phyloP scores from a whole-genome alignment of 768 basidiomycete genomes.

The Psilocybe cyanescens region DNA sequence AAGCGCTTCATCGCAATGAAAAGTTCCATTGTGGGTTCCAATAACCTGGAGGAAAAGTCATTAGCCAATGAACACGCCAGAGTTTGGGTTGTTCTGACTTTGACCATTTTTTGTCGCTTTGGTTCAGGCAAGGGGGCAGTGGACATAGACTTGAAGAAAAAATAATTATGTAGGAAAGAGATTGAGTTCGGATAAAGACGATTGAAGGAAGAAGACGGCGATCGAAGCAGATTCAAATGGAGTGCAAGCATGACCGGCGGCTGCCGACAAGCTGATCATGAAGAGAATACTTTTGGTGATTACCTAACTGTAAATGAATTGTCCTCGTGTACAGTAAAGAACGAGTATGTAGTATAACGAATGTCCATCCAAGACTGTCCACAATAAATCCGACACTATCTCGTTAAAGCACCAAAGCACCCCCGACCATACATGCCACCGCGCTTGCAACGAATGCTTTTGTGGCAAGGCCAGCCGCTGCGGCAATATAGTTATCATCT shows the following conservation, averaged over 20 bases:
- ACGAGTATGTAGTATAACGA: conserved; percentile 5
- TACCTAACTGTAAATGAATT: conserved; percentile 4
- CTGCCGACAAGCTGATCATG: conserved; percentile 19
- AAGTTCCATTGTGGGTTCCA: conserved; percentile 94
- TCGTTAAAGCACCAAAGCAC: conserved; percentile 46
- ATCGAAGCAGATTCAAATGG: conserved; percentile 18
- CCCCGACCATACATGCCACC: conserved; percentile 53
- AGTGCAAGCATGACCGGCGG: conserved; percentile 22
- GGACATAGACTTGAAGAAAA: conserved; percentile 20
- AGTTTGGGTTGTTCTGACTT: conserved; percentile 15
- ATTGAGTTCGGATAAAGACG: too few species aligned
- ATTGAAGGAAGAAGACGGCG: background rate
- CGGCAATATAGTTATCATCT: conserved; percentile 65
- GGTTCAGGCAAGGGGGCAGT: conserved; percentile 27
- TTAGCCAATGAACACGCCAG: background rate
- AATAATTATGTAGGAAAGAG: conserved; percentile 3
- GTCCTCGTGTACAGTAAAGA: background rate
- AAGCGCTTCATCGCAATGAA: conserved; percentile 96
- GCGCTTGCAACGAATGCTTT: conserved; percentile 48
- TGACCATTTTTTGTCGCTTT: conserved; percentile 47
- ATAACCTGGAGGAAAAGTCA: conserved; percentile 58
- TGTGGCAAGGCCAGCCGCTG: conserved; percentile 48
- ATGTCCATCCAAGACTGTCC: conserved; percentile 22
- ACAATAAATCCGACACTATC: conserved; percentile 12
- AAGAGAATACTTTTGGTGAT: background rate